Base-by-base conservation (phyloP, 78 protist species). In the Abeoforma whisleri region DNA sequence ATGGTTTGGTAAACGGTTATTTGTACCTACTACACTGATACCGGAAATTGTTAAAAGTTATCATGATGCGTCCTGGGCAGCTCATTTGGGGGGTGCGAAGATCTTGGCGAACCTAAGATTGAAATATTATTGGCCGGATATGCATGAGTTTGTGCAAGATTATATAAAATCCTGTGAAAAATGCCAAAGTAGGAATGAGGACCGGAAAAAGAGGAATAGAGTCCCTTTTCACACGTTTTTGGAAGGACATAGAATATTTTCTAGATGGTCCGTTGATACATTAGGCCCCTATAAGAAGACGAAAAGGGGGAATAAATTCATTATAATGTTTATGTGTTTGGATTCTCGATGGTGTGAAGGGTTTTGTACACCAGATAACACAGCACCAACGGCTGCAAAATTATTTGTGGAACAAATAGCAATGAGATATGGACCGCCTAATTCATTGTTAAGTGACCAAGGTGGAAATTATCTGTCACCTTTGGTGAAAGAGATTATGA, bases 321-420 rank as follows among this genome's bases (percentile, higher is more conserved):
- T 72, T 35, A 12, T 72, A 19, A 12, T 72, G 2, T 72, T 72
- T 72, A 72, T 12, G 2, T 72, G 76, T 72, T 16, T 37, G 2
- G 57, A 72, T 35, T 37, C 76, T 37, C 2, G 76, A 12, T 72
- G 76, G 76, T 16, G 32, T 34, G 76, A 72, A 72, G 76, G 57
- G 12, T 19, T 72, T 72, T 72, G 76, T 35, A 72, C 37, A 5
- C 2, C 2, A 72, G 76, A 72, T 12, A 35, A 19, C 12, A 12
- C 2, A 72, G 2, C 76, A 19, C 12, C 37, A 34, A 72, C 76
- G 32, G 12, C 12, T 19, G 76, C 76, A 35, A 34, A 72, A 72
- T 12, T 72, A 12, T 35, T 72, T 34, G 12, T 37, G 2, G 76
- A 72, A 37, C 5, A 72, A 2, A 72, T 72, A 16, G 12, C 12